Evolutionary conservation across 306 rosid species (phyloP).

Genomic region (Cicer bijugum): DNA sequence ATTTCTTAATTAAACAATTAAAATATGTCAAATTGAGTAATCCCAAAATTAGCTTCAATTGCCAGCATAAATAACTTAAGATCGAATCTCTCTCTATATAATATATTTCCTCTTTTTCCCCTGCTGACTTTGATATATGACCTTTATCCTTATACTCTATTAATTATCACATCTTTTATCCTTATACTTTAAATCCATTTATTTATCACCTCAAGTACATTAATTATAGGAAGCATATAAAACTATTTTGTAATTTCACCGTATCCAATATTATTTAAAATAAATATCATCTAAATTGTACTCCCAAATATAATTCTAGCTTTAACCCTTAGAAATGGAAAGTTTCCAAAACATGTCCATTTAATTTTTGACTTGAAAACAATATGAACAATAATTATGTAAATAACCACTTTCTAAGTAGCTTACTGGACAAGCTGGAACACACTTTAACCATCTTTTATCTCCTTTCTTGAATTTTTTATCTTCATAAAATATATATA

Average conservation of each 20-base stretch:
- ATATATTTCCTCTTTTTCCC: slow-evolving; percentile 18
- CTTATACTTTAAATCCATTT: slow-evolving; percentile 42
- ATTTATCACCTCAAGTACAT: slow-evolving; percentile 37
- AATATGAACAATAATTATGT: too few species aligned
- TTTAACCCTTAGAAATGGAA: too few species aligned
- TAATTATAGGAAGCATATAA: slow-evolving; percentile 40
- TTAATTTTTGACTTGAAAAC: too few species aligned
- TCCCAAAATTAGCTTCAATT: slow-evolving; percentile 18
- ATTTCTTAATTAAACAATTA: background rate
- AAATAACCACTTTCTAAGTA: too few species aligned
- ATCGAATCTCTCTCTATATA: too few species aligned
- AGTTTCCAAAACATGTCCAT: too few species aligned
- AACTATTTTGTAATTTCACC: slow-evolving; percentile 14
- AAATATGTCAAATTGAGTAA: slow-evolving; percentile 28
- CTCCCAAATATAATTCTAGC: slow-evolving; percentile 33
- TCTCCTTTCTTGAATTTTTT: too few species aligned
- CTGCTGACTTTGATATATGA: slow-evolving; percentile 29
- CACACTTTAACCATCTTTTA: too few species aligned
- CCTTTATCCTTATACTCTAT: slow-evolving; percentile 73
- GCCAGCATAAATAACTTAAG: too few species aligned
- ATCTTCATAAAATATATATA: too few species aligned
- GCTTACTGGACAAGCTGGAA: too few species aligned
- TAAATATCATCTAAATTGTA: slow-evolving; percentile 29
- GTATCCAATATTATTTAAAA: slow-evolving; percentile 48
- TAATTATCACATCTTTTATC: slow-evolving; percentile 41